Evolutionary conservation across 306 rosid genomes (phyloP).

Genomic region (Styphnolobium japonicum): DNA sequence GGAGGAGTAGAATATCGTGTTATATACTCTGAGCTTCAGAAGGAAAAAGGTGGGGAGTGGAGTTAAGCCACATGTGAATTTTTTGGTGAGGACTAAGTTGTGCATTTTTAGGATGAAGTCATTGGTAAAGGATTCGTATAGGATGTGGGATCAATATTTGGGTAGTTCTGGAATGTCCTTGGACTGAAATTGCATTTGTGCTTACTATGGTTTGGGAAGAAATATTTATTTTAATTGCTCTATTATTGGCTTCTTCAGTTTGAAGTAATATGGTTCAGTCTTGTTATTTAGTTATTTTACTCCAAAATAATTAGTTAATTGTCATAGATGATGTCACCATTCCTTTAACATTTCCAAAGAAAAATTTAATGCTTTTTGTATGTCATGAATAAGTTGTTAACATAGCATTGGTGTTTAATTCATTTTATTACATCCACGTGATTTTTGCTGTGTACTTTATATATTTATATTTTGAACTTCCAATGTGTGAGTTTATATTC

Average conservation of each 20-base stretch:
- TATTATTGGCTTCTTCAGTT: background rate
- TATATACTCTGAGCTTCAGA: no score
- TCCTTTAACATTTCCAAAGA: conserved; percentile 3
- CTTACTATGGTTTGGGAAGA: background rate
- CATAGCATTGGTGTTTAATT: background rate
- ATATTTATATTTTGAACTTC: background rate
- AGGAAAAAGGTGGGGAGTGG: no score
- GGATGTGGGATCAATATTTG: background rate
- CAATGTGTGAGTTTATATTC: background rate
- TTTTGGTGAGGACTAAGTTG: background rate
- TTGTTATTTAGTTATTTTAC: background rate
- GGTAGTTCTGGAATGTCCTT: background rate
- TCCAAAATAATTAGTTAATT: background rate
- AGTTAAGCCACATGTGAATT: no score
- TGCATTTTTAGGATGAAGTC: background rate
- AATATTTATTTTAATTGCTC: background rate
- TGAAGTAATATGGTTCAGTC: background rate
- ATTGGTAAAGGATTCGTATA: background rate
- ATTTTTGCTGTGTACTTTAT: background rate
- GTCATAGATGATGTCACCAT: background rate
- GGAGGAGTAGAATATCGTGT: no score
- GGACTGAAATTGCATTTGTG: background rate
- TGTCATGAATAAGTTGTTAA: background rate
- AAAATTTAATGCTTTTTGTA: background rate
- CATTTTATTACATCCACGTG: background rate